These are phyloP conservation scores for Cadophora gregata DNA, from an alignment of 2,329 filamentous ascomycete species.

Conservation along the genomic window DNA sequence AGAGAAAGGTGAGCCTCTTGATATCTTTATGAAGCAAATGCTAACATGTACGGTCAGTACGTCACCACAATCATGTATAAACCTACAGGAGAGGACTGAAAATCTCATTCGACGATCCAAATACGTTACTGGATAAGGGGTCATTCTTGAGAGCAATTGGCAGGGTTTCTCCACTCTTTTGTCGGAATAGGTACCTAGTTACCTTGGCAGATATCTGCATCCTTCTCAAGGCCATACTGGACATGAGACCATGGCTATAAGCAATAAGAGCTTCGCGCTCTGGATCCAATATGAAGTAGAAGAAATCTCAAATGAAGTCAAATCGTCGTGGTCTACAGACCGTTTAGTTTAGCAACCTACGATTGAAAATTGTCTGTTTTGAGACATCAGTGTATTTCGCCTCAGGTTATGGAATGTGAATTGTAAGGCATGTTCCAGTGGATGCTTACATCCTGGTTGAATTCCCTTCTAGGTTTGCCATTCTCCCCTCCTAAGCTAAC, in stretches of 20 bases:
- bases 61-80: constrained; percentile 98
- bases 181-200: constrained; percentile 6
- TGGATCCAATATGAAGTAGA: background rate
- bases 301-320: constrained; percentile 2
- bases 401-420: too few relatives aligned
- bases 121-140: background rate
- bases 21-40: background rate
- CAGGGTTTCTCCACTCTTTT: background rate
- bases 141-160: background rate
- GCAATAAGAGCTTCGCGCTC: constrained; percentile 1
- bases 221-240: background rate
- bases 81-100: constrained; percentile 63
- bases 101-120: background rate
- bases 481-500: too few relatives aligned
- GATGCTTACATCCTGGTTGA: too few relatives aligned
- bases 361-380: background rate
- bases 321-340: background rate
- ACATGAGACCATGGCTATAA: background rate
- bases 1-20: constrained; percentile 75
- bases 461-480: too few relatives aligned
- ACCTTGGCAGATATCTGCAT: constrained; percentile 12
- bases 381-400: background rate
- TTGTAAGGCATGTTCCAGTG: too few relatives aligned
- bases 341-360: too few relatives aligned
- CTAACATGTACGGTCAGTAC: constrained; percentile 66